Conservation (phyloP, 1,139 yeast species). For the Arxiozyma slooffiae region DNA sequence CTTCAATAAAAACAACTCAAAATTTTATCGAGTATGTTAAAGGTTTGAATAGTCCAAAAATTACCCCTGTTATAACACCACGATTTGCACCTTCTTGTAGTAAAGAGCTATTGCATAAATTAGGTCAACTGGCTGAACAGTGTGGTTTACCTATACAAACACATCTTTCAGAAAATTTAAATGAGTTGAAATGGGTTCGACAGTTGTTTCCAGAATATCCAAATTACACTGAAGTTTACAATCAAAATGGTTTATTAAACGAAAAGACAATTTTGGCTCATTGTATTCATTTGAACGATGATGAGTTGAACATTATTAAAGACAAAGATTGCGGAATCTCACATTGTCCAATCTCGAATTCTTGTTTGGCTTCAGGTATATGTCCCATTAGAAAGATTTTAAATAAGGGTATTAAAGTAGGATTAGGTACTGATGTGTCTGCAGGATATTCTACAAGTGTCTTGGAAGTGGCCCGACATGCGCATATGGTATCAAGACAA, state of each 20-base stretch:
- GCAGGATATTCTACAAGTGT: constrained; percentile 86
- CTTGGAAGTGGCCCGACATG: constrained; percentile 64
- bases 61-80: constrained; percentile 78
- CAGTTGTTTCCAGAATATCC: constrained; percentile 61
- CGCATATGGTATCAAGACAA: constrained; percentile 77
- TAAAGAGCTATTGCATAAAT: constrained; percentile 45
- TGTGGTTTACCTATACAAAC: constrained; percentile 69
- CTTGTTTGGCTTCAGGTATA: constrained; percentile 83
- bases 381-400: constrained; percentile 71
- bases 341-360: constrained; percentile 90
- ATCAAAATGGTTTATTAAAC: constrained; percentile 49
- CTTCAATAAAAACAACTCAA: constrained; percentile 49
- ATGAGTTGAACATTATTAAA: constrained; percentile 52
- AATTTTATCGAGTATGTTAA: constrained; percentile 48
- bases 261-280: constrained; percentile 77
- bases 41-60: constrained; percentile 39
- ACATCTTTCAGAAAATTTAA: constrained; percentile 71
- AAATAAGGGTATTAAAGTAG: constrained; percentile 59
- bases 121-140: constrained; percentile 49
- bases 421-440: constrained; percentile 85
- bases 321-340: constrained; percentile 59
- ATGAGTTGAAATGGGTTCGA: constrained; percentile 69
- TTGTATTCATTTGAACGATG: constrained; percentile 62
- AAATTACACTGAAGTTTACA: constrained; percentile 70
- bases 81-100: constrained; percentile 90